Conservation (phyloP, 2,329 filamentous ascomycete species). For the Cladosporium sp. region DNA sequence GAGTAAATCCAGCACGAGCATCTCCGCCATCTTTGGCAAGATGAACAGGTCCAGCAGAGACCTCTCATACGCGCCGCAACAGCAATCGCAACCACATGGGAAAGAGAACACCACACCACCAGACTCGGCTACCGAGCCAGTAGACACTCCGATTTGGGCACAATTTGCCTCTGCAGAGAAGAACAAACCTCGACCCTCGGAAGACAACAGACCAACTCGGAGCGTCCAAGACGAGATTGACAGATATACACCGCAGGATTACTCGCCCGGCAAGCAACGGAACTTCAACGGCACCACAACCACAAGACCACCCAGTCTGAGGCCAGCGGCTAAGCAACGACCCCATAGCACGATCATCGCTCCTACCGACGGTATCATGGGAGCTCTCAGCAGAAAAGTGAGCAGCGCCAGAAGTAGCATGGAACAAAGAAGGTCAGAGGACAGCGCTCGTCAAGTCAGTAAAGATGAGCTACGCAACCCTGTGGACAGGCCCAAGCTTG, state of each 20-base stretch:
- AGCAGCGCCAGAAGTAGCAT: conserved; percentile 30
- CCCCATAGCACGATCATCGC: conserved; percentile 32
- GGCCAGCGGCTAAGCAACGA: conserved; percentile 43
- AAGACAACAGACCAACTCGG: conserved; percentile 45
- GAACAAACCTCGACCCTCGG: conserved; percentile 49
- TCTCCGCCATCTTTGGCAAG: conserved; percentile 73
- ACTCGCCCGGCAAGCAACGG: conserved; percentile 61
- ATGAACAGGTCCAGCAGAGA: conserved; percentile 68
- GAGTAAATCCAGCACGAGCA: conserved; percentile 78
- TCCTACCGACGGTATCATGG: conserved; percentile 26
- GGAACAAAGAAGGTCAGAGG: conserved; percentile 31
- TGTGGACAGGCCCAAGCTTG: conserved; percentile 25
- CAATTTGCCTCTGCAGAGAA: conserved; percentile 59
- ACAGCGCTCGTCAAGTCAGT: conserved; percentile 23
- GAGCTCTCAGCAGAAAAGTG: conserved; percentile 31
- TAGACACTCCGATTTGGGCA: conserved; percentile 71
- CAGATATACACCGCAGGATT: conserved; percentile 59
- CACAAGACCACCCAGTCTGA: conserved; percentile 43
- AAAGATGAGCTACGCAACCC: conserved; percentile 23
- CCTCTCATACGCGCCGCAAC: conserved; percentile 46
- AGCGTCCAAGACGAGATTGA: conserved; percentile 57
- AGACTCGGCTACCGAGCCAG: conserved; percentile 45
- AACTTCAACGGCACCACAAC: conserved; percentile 49
- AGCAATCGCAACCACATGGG: conserved; percentile 57
- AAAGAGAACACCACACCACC: conserved; percentile 79